A percentile compares a stretch with the other conserved stretches of the same genome.
Conservation (phyloP, 495 filamentous ascomycete genomes). For the Penicillium lagena region DNA sequence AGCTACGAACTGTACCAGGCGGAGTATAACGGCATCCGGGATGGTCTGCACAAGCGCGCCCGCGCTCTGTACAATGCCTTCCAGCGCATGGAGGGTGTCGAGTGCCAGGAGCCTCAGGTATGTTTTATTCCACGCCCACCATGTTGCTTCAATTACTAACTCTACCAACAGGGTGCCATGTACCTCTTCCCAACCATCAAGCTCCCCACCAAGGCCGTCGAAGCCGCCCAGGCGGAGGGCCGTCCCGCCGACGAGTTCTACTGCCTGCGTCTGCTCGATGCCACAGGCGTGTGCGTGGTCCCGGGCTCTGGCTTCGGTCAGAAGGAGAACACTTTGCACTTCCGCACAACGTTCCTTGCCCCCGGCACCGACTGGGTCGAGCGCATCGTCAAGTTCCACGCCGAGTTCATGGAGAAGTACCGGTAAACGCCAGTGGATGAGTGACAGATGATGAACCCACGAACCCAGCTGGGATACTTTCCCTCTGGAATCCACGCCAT, state of each 20-base stretch:
- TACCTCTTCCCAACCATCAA: slow-evolving; percentile 96
- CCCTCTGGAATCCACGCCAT: neutral
- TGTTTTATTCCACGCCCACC: neutral
- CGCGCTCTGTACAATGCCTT: slow-evolving; percentile 83
- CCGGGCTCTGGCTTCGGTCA: slow-evolving; percentile 92
- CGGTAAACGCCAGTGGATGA: slow-evolving; percentile 14
- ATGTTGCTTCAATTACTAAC: slow-evolving; percentile 1
- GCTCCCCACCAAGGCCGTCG: slow-evolving; percentile 66
- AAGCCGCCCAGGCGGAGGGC: slow-evolving; percentile 65
- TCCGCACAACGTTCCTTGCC: slow-evolving; percentile 93
- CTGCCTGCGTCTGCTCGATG: slow-evolving; percentile 80
- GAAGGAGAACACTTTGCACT: slow-evolving; percentile 84
- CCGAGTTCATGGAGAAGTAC: slow-evolving; percentile 85
- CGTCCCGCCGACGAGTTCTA: slow-evolving; percentile 88
- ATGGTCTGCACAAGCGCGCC: slow-evolving; percentile 70
- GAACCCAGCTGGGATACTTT: too few species aligned
- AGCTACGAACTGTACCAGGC: slow-evolving; percentile 74
- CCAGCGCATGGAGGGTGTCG: slow-evolving; percentile 88
- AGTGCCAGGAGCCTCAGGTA: slow-evolving; percentile 72
- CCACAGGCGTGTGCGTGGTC: slow-evolving; percentile 92
- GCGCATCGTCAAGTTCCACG: slow-evolving; percentile 81
- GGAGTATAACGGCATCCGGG: slow-evolving; percentile 76
- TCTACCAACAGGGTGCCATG: slow-evolving; percentile 68
- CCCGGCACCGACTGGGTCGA: slow-evolving; percentile 94
- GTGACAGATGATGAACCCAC: too few species aligned